These are phyloP conservation scores for Pseudonectria buxi DNA, from an alignment of 2,329 filamentous ascomycete species.

Conservation along the genomic window DNA sequence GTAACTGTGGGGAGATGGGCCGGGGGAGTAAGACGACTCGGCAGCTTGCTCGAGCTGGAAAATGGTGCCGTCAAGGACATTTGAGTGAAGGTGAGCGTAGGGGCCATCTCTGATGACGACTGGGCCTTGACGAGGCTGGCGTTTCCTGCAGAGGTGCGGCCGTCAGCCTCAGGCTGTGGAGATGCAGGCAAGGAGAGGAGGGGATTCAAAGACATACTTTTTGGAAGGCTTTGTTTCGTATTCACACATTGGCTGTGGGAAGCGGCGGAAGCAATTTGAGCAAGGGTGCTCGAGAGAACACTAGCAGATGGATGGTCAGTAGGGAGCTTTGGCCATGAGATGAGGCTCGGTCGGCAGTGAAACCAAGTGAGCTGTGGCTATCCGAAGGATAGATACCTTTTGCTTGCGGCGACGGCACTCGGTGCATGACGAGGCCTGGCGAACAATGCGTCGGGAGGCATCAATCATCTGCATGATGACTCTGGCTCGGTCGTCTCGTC, in stretches of 20 bases:
- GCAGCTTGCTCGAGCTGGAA: slow-evolving; percentile 23
- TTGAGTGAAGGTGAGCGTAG: slow-evolving; percentile 32
- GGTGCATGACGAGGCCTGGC: slow-evolving; percentile 38
- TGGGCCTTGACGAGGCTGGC: slow-evolving; percentile 5
- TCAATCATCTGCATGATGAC: slow-evolving; percentile 13
- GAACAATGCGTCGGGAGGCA: slow-evolving; percentile 15
- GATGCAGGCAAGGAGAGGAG: too few relatives aligned
- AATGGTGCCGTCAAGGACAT: too few relatives aligned
- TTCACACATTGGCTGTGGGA: slow-evolving; percentile 44
- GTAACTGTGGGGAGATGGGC: too few relatives aligned
- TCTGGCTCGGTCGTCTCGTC: slow-evolving; percentile 10
- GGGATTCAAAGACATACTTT: slow-evolving; percentile 8
- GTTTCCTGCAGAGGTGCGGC: too few relatives aligned
- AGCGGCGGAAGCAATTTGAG: slow-evolving; percentile 46
- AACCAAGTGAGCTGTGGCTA: too few relatives aligned
- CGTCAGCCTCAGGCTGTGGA: slow-evolving; percentile 2
- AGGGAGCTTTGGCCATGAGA: background rate
- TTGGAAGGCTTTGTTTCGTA: slow-evolving; percentile 30
- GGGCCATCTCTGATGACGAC: slow-evolving; percentile 19
- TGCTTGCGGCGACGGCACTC: slow-evolving; percentile 47
- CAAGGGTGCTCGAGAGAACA: slow-evolving; percentile 50
- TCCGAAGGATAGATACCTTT: slow-evolving; percentile 30
- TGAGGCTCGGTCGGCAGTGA: too few relatives aligned
- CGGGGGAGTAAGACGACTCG: slow-evolving; percentile 2
- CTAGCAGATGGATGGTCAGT: slow-evolving; percentile 26